Evolutionary conservation across 1,284 basidiomycete species (phyloP), one percentile per base, ranked within the genome.

Genomic region (Microbotryum lychnidis-dioicae): DNA sequence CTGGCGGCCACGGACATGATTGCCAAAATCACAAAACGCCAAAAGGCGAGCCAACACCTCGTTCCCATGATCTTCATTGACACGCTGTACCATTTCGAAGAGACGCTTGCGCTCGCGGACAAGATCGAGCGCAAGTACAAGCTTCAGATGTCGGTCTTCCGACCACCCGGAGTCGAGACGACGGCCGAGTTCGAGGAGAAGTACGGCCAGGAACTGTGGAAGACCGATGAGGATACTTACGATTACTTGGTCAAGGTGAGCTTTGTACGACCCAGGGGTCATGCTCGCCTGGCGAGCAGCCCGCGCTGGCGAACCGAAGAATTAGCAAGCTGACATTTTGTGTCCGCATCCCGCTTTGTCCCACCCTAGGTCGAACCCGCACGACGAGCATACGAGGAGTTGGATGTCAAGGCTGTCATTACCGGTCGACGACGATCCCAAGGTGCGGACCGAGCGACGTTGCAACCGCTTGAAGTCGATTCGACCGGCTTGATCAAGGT

Each of bases 11-110:
- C 90, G 59, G 89, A 93, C 75, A 94, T 97, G 89, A 82, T 96
- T 57, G 87, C 87, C 50, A 89, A 89, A 75, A 80, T 93, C 65
- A 78, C 76, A 5, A 75, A 74, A 14, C 44, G 61, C 18, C 60
- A 61, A 47, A 46, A 59, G 23, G 47, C 61, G 21, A 42, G 37
- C 37, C 37, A 42, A 42, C 78, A 79, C 69, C 72, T 77, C 45
- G 77, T 80, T 18, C 78, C 78, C 2, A 68, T 80, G 42, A 91
- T 96, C 77, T 96, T 97, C 78, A 78, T 96, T 74, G 94, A 98
- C 79, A 97, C 94, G 0, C 81, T 98, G 12, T 93, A 97, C 76
- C 96, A 98, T 79, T 97, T 98, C 76, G 79, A 82, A 3, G 91
- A 97, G 78, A 98, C 94, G 6, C 84, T 94, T 69, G 84, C 87